phyloP scores from a whole-genome alignment of 2,329 filamentous ascomycete genomes.

The Beauveria medogensis region DNA sequence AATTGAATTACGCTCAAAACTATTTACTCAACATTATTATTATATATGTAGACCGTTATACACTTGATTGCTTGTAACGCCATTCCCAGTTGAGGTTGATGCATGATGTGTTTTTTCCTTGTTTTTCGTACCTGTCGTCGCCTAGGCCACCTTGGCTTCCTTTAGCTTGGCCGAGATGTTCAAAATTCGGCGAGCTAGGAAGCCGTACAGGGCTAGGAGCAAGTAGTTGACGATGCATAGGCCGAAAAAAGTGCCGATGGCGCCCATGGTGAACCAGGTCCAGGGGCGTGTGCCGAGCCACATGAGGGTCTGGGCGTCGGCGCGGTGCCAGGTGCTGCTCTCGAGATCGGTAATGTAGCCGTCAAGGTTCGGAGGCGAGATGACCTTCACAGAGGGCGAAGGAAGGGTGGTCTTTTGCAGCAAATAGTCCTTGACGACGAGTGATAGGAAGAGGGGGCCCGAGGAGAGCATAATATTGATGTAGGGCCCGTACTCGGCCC shows the following conservation, averaged over 20 bases:
- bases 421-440: constrained; percentile 69
- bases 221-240: constrained; percentile 16
- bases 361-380: constrained; percentile 18
- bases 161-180: constrained; percentile 4
- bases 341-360: constrained; percentile 29
- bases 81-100: neutral
- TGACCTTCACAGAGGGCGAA: constrained; percentile 20
- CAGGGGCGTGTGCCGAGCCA: constrained; percentile 34
- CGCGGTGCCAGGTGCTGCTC: constrained; percentile 38
- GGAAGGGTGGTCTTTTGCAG: constrained; percentile 33
- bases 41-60: constrained; percentile 11
- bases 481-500: constrained; percentile 55
- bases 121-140: neutral
- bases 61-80: constrained; percentile 4
- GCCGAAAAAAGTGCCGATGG: constrained; percentile 18
- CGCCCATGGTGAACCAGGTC: constrained; percentile 24
- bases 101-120: neutral
- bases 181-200: neutral
- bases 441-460: constrained; percentile 66
- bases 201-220: constrained; percentile 19
- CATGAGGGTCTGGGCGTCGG: constrained; percentile 38
- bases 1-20: constrained; percentile 5
- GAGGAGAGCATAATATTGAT: constrained; percentile 76
- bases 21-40: constrained; percentile 12
- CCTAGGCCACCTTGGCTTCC: constrained; percentile 7